Conservation (phyloP, 1,284 basidiomycete species). For the Mycena sp. region DNA sequence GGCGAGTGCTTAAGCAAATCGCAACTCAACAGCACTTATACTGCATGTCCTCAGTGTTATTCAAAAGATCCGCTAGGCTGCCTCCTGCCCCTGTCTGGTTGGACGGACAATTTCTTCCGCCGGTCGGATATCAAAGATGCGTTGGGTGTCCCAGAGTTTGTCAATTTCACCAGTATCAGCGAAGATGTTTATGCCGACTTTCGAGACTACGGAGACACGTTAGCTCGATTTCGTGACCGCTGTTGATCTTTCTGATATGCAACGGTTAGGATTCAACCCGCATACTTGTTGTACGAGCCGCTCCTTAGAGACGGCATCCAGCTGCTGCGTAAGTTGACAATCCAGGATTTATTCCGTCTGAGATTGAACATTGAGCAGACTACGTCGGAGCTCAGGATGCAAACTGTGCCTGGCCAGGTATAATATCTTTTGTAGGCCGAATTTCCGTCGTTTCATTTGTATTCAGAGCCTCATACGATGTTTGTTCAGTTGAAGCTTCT, state of each 20-base stretch:
- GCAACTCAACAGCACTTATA: not conserved
- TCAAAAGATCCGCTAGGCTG: slow-evolving; percentile 18
- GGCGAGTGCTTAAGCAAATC: slow-evolving; percentile 13
- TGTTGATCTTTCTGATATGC: no score
- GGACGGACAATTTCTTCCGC: slow-evolving; percentile 36
- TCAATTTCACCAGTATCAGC: slow-evolving; percentile 25
- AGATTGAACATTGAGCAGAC: no score
- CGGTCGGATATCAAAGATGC: slow-evolving; percentile 28
- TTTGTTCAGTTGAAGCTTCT: no score
- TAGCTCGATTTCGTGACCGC: slow-evolving; percentile 11
- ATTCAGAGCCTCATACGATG: not conserved
- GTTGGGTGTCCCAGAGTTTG: slow-evolving; percentile 38
- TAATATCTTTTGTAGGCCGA: no score
- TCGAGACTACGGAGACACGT: slow-evolving; percentile 38
- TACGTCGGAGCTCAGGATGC: no score
- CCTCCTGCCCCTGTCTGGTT: slow-evolving; percentile 30
- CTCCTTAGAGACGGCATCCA: no score
- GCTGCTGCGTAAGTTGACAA: no score
- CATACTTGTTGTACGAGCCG: no score
- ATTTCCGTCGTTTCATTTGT: not conserved
- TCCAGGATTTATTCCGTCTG: no score
- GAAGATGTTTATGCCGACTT: slow-evolving; percentile 34
- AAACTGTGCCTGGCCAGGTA: no score
- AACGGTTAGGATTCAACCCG: not conserved
- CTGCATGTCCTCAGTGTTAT: not conserved